Base-by-base conservation (phyloP, 495 filamentous ascomycete genomes). In the Saxispiralis lemnorum region DNA sequence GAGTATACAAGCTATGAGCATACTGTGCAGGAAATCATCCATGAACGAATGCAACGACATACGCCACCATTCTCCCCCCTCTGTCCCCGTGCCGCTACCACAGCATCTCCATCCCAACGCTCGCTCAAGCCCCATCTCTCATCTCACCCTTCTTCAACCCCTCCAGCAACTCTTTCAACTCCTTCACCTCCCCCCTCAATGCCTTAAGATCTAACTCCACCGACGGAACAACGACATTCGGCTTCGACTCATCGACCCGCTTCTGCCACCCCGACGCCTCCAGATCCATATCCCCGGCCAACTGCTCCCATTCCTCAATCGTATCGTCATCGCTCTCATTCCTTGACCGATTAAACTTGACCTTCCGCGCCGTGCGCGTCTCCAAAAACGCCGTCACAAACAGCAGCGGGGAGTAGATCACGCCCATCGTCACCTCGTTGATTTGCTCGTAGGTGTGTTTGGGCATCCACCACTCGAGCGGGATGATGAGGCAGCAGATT, bases 391-490 rank as follows among this genome's bases (percentile, higher is more conserved):
- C 83, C 2, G 82, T 85, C 7, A 88, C 61, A 1, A 93, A 50
- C 6, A 97, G 69, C 5, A 97, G 62, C 0, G 89, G 89, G 0
- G 75, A 79, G 62, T 97, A 97, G 12, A 96, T 66, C 37, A 79
- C 51, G 17, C 66, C 78, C 89, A 96, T 97, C 43, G 94, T 72
- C 41, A 70, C 64, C 53, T 93, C 80, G 56, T 96, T 97, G 19
- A 95, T 59, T 15, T 66, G 72, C 39, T 81, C 78, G 54, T 95
- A 97, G 0, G 54, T 52, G 4, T 58, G 43, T 30, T 70, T 69
- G 14, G 72, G 56, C 57, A 96, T 69, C 92, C 89, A 96, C 92
- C 92, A 97, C 64, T 96, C 89, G 43, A 96, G 78, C 28, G 86
- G 85, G 1, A 86, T 51, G 39, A 84, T 68, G 2, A 95, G 63